A percentile compares a stretch with the other conserved stretches of the same genome.
Evolutionary conservation across 2,329 filamentous ascomycete genomes (phyloP).

Genomic region (Aureobasidium mangrovei): DNA sequence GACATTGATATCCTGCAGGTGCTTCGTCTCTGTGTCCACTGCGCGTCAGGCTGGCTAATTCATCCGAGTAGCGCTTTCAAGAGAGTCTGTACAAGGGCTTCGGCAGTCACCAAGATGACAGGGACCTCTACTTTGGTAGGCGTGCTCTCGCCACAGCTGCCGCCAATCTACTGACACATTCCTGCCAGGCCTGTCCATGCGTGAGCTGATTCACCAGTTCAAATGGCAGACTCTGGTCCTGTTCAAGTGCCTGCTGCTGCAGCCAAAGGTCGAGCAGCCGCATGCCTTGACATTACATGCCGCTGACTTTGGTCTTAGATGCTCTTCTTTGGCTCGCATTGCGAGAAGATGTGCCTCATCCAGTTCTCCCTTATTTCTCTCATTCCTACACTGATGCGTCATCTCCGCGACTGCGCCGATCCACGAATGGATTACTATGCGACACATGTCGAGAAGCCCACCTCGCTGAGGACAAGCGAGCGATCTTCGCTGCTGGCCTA

Average conservation of each 20-base stretch:
- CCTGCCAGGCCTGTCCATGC: slow-evolving; percentile 55
- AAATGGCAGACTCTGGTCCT: slow-evolving; percentile 89
- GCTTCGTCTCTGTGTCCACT: not conserved
- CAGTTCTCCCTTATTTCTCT: slow-evolving; percentile 94
- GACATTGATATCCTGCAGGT: slow-evolving; percentile 78
- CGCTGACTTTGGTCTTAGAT: slow-evolving; percentile 51
- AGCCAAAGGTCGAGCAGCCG: slow-evolving; percentile 65
- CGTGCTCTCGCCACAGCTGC: slow-evolving; percentile 10
- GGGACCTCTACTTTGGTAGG: slow-evolving; percentile 80
- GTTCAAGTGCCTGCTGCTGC: slow-evolving; percentile 85
- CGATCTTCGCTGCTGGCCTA: slow-evolving; percentile 81
- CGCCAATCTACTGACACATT: not conserved
- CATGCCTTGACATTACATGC: not conserved
- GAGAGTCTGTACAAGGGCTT: slow-evolving; percentile 63
- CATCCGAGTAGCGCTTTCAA: slow-evolving; percentile 53
- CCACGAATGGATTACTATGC: slow-evolving; percentile 84
- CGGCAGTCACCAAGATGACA: slow-evolving; percentile 58
- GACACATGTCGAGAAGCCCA: slow-evolving; percentile 63
- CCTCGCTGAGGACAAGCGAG: slow-evolving; percentile 84
- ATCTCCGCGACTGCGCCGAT: slow-evolving; percentile 89
- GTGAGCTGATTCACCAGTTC: slow-evolving; percentile 89
- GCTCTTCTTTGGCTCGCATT: slow-evolving; percentile 96
- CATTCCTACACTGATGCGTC: slow-evolving; percentile 84
- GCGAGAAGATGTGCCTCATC: slow-evolving; percentile 93
- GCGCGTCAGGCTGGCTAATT: slow-evolving; percentile 33